Percentiles rank a stretch among this genome's conserved stretches.
These are phyloP conservation scores for Chlorella sp. DNA, from an alignment of 139 green algal species.

Conservation along the genomic window DNA sequence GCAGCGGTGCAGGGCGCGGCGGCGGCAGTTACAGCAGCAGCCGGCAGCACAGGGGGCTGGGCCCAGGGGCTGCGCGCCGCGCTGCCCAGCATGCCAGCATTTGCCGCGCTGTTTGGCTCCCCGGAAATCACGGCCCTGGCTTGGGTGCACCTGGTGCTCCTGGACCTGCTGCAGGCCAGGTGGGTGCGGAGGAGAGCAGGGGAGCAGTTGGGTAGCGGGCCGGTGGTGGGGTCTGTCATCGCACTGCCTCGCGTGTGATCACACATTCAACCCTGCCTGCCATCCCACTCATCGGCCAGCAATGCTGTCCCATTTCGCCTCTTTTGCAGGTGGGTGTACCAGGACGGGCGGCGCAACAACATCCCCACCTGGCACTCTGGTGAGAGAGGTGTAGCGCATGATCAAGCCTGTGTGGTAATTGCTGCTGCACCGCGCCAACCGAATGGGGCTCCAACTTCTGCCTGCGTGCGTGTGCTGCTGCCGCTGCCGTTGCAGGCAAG, in stretches of 20 bases:
- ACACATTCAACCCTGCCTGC: too few relatives aligned
- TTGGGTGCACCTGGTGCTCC: constrained; percentile 86
- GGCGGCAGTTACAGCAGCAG: background rate
- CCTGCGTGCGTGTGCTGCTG: too few relatives aligned
- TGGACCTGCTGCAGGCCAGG: constrained; percentile 88
- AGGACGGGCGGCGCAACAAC: constrained; percentile 69
- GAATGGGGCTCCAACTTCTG: too few relatives aligned
- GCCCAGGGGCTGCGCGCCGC: background rate
- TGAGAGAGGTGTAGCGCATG: too few relatives aligned
- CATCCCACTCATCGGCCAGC: too few relatives aligned
- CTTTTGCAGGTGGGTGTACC: constrained; percentile 71
- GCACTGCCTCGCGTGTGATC: too few relatives aligned
- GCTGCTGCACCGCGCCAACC: too few relatives aligned
- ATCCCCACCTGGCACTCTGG: constrained; percentile 13
- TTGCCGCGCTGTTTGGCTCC: constrained; percentile 56
- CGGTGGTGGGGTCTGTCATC: too few relatives aligned
- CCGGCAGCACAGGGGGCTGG: background rate
- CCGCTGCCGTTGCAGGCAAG: too few relatives aligned
- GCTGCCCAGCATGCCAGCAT: constrained; percentile 40
- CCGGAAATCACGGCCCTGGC: constrained; percentile 54
- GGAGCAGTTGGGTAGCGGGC: too few relatives aligned
- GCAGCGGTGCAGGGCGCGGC: background rate
- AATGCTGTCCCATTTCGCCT: background rate
- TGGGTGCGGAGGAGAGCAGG: constrained; percentile 7
- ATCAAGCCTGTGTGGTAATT: too few relatives aligned